Evolutionary conservation across 768 basidiomycete genomes (phyloP).

Genomic region (Cystofilobasidium capitatum): DNA sequence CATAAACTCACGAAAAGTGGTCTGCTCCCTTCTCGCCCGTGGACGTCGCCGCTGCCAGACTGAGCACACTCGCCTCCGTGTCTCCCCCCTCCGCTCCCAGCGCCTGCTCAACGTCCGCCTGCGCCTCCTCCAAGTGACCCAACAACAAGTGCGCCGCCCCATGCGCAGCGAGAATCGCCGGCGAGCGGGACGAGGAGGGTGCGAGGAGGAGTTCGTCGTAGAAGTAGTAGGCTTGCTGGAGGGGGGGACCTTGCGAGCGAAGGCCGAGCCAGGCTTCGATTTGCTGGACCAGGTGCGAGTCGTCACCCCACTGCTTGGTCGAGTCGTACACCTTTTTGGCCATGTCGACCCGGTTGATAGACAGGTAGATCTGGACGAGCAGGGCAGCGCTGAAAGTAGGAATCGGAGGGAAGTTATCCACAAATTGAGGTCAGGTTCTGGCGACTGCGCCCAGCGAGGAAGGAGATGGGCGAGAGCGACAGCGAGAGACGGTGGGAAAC

Average conservation of each 20-base stretch:
- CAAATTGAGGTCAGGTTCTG: constrained; percentile 1
- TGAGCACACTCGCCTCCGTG: too few relatives aligned
- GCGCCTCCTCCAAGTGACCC: constrained; percentile 39
- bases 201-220: constrained; percentile 40
- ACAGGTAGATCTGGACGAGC: constrained; percentile 76
- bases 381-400: constrained; percentile 57
- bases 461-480: too few relatives aligned
- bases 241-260: constrained; percentile 32
- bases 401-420: constrained; percentile 1
- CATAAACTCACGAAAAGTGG: constrained; percentile 30
- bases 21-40: constrained; percentile 28
- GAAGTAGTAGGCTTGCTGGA: constrained; percentile 41
- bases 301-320: constrained; percentile 77
- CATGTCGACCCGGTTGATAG: constrained; percentile 76
- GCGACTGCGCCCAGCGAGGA: too few relatives aligned
- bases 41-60: constrained; percentile 12
- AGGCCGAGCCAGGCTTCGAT: constrained; percentile 61
- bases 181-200: constrained; percentile 30
- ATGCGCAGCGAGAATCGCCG: constrained; percentile 37
- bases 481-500: neutral
- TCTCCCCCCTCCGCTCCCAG: too few relatives aligned
- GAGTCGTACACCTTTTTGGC: constrained; percentile 76
- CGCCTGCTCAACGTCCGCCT: constrained; percentile 38
- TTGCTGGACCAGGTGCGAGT: constrained; percentile 76
- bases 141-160: constrained; percentile 39